Conservation (phyloP, 2,329 filamentous ascomycete genomes). For the Fusarium camptoceras region DNA sequence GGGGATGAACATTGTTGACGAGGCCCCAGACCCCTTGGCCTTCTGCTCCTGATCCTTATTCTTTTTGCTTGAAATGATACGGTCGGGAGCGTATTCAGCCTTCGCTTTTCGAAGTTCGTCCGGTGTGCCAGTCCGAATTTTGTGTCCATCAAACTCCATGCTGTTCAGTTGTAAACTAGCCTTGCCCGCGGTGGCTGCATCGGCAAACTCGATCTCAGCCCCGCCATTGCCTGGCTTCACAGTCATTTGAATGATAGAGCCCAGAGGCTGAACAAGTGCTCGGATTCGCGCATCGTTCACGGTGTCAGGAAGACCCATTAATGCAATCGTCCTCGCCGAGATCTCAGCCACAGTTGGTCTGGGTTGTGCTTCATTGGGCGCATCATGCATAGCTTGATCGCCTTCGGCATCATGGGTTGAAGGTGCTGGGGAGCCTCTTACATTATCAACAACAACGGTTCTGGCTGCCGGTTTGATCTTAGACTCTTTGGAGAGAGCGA, state of each 20-base stretch:
- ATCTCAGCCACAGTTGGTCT: conserved; percentile 62
- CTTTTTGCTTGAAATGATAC: conserved; percentile 48
- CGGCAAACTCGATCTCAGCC: conserved; percentile 84
- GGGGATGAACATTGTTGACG: conserved; percentile 55
- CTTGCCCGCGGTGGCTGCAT: conserved; percentile 77
- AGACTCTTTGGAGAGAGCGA: conserved; percentile 68
- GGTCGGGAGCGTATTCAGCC: conserved; percentile 52
- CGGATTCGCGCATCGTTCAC: conserved; percentile 88
- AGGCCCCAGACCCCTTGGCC: conserved; percentile 13
- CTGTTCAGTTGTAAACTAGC: conserved; percentile 72
- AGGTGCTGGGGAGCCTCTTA: conserved; percentile 52
- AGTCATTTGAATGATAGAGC: conserved; percentile 78
- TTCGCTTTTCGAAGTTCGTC: conserved; percentile 67
- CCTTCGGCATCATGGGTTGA: conserved; percentile 52
- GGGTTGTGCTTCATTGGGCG: conserved; percentile 18
- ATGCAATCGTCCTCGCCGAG: conserved; percentile 77
- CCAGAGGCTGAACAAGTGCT: conserved; percentile 76
- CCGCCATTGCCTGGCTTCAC: conserved; percentile 85
- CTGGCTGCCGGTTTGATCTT: conserved; percentile 69
- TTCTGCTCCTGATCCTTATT: conserved; percentile 47
- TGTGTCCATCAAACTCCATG: conserved; percentile 64
- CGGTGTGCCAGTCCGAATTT: conserved; percentile 65
- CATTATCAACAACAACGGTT: conserved; percentile 50
- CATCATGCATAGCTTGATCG: conserved; percentile 55
- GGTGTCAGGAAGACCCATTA: conserved; percentile 91